These are phyloP conservation scores for Centaurea solstitialis DNA, from an alignment of 129 eudicot genomes.

Conservation along the genomic window DNA sequence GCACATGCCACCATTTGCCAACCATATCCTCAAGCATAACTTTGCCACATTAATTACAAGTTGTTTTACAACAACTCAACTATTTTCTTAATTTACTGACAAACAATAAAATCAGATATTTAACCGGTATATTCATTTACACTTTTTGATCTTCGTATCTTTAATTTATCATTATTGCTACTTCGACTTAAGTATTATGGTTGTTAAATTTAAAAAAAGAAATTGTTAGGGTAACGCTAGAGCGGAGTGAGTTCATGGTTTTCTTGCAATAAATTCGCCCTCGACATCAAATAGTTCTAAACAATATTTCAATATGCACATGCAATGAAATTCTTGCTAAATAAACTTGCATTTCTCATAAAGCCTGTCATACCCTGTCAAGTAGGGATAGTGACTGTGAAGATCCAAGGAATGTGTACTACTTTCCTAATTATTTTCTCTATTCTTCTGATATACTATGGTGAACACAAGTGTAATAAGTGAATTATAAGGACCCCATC, in stretches of 20 bases:
- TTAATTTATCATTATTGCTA: not conserved
- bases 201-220: not conserved
- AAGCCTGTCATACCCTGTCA: not conserved
- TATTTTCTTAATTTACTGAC: not conserved
- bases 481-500: not conserved
- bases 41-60: not conserved
- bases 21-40: not conserved
- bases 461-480: not conserved
- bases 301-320: not conserved
- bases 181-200: not conserved
- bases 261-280: not conserved
- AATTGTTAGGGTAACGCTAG: not conserved
- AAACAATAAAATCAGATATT: not conserved
- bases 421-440: not conserved
- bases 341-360: not conserved
- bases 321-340: not conserved
- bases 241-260: not conserved
- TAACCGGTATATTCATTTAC: not conserved
- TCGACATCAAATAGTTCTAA: not conserved
- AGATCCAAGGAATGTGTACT: not conserved
- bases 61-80: too few species aligned
- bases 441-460: not conserved
- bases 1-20: slow-evolving; percentile 28
- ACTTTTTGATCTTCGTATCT: not conserved
- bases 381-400: not conserved